Percentiles rank a stretch among this genome's conserved stretches.
phyloP scores from a whole-genome alignment of 164 flowering plant genomes.

The Buxus sempervirens region DNA sequence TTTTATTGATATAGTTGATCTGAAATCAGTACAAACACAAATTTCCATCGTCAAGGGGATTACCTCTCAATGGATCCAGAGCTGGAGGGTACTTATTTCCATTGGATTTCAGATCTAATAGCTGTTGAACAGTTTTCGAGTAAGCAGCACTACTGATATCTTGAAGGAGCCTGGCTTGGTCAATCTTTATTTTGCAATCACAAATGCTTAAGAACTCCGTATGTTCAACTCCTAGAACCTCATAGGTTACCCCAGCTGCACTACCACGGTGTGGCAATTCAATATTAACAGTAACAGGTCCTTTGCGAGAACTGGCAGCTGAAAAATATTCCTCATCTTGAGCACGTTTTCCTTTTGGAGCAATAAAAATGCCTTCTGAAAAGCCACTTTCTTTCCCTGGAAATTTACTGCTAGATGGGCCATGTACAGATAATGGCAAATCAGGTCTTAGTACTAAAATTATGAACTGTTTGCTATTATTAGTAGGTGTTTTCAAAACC shows the following conservation, averaged over 20 bases:
- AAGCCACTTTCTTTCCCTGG: conserved; percentile 35
- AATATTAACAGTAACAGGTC: conserved; percentile 65
- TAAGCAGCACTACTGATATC: conserved; percentile 59
- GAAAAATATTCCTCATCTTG: conserved; percentile 60
- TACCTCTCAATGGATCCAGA: conserved; percentile 82
- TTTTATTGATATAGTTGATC: too few species aligned
- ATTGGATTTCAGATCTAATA: conserved; percentile 45
- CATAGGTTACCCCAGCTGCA: conserved; percentile 80
- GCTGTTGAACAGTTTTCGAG: conserved; percentile 77
- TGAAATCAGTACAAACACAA: background rate
- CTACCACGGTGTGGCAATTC: conserved; percentile 61
- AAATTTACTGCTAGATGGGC: conserved; percentile 25
- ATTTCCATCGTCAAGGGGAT: conserved; percentile 13
- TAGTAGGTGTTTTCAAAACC: conserved; percentile 60
- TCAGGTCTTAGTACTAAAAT: conserved; percentile 76
- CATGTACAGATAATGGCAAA: conserved; percentile 31
- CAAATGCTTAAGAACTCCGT: conserved; percentile 71
- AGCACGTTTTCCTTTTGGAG: conserved; percentile 65
- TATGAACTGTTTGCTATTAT: conserved; percentile 52
- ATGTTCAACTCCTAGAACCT: conserved; percentile 65
- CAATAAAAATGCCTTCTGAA: conserved; percentile 49
- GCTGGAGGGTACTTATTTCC: conserved; percentile 85
- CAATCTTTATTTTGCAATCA: conserved; percentile 63
- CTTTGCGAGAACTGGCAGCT: conserved; percentile 52
- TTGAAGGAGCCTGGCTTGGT: conserved; percentile 82